Evolutionary conservation across 768 basidiomycete genomes (phyloP).

Genomic region (Lentinula aciculospora): DNA sequence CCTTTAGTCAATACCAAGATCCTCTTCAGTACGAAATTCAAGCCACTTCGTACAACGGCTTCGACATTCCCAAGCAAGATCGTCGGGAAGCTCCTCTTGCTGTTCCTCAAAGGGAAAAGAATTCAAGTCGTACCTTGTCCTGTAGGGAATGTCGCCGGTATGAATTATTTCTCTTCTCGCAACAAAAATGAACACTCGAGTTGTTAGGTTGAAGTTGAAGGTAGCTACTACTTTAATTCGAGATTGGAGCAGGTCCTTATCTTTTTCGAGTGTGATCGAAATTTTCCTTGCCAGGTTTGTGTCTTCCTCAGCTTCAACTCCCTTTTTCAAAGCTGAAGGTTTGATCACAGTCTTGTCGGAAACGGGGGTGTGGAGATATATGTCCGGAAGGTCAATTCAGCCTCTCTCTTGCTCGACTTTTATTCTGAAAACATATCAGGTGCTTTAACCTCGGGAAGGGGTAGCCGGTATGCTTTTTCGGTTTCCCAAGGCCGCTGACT

Average conservation of each 20-base stretch:
- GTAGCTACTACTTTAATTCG: slow-evolving; percentile 18
- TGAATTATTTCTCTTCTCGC: not conserved
- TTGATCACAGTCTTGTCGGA: slow-evolving; percentile 47
- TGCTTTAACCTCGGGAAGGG: slow-evolving; percentile 55
- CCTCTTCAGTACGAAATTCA: slow-evolving; percentile 1
- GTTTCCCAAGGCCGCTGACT: slow-evolving; percentile 6
- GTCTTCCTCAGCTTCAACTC: slow-evolving; percentile 9
- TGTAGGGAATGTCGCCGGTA: slow-evolving; percentile 49
- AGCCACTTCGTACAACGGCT: not conserved
- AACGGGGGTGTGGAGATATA: slow-evolving; percentile 58
- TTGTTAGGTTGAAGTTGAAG: slow-evolving; percentile 43
- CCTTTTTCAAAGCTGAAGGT: slow-evolving; percentile 9
- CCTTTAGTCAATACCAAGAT: slow-evolving; percentile 2
- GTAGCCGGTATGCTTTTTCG: slow-evolving; percentile 44
- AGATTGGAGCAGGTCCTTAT: not conserved
- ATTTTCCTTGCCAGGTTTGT: slow-evolving; percentile 55
- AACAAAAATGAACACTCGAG: not conserved
- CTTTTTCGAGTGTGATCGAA: slow-evolving; percentile 48
- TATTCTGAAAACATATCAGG: slow-evolving; percentile 28
- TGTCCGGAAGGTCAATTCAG: slow-evolving; percentile 46
- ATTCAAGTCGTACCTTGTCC: slow-evolving; percentile 38
- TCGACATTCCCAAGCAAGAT: not conserved
- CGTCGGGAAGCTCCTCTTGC: not conserved
- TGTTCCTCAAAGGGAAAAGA: slow-evolving; percentile 25
- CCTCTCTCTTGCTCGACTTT: slow-evolving; percentile 10